Percentiles rank a stretch among this genome's conserved stretches.
These are phyloP conservation scores for Psilocybe mexicana DNA, from an alignment of 1,284 basidiomycete genomes.

Conservation along the genomic window DNA sequence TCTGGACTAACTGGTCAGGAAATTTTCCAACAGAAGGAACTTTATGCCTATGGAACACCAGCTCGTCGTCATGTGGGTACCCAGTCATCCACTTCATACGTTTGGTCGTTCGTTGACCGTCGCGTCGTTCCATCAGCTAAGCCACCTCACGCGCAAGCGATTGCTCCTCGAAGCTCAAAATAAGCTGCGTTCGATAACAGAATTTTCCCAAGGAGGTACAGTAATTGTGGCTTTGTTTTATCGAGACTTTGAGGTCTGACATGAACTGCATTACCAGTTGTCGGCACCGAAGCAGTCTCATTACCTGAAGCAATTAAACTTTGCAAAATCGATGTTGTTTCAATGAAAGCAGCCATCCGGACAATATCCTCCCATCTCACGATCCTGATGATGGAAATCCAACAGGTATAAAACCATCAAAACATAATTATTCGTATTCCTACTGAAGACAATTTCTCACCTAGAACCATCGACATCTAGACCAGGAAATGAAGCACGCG, in stretches of 20 bases:
- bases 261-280: no score
- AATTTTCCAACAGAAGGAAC: conserved; percentile 1
- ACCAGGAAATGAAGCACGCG: conserved; percentile 14
- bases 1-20: no score
- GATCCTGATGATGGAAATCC: conserved; percentile 10
- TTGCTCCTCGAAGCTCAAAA: conserved; percentile 20
- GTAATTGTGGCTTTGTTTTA: neutral
- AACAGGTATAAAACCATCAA: conserved; percentile 3
- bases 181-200: conserved; percentile 16
- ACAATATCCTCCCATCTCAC: neutral
- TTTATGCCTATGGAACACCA: conserved; percentile 13
- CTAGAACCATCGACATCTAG: conserved; percentile 13
- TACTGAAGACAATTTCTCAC: neutral
- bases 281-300: neutral
- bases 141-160: conserved; percentile 12
- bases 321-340: conserved; percentile 8
- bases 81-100: neutral
- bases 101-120: no score
- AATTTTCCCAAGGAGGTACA: conserved; percentile 20
- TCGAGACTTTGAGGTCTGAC: neutral
- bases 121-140: conserved; percentile 11
- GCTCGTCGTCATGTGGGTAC: conserved; percentile 16
- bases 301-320: conserved; percentile 9
- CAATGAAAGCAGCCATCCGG: conserved; percentile 2
- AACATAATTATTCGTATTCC: neutral